Conservation (phyloP, 331 rosid species). For the Spiraea crenata region DNA sequence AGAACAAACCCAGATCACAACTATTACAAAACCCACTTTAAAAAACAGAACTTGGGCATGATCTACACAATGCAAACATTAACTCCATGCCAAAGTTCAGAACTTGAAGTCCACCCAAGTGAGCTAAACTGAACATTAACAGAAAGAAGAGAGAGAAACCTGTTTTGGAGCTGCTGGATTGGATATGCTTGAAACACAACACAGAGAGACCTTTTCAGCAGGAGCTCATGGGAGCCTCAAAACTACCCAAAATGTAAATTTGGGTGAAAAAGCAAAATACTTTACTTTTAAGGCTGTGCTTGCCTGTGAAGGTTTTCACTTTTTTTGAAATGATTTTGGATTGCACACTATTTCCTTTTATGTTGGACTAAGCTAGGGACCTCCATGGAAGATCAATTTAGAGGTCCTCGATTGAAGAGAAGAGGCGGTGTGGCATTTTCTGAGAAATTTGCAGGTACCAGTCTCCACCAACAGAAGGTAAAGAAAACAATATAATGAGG, state of each 20-base stretch:
- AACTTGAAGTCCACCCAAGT: conserved; percentile 16
- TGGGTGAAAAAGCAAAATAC: conserved; percentile 17
- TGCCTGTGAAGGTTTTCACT: conserved; percentile 19
- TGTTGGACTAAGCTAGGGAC: conserved; percentile 22
- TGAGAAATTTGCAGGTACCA: conserved; percentile 43
- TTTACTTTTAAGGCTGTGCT: conserved; percentile 24
- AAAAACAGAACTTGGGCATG: conserved; percentile 29
- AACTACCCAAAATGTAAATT: conserved; percentile 30
- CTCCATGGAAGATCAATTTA: conserved; percentile 44
- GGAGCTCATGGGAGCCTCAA: conserved; percentile 32
- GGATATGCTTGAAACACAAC: conserved; percentile 29
- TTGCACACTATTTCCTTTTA: conserved; percentile 14
- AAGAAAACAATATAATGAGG: conserved; percentile 4
- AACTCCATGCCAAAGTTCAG: neutral
- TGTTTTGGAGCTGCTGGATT: conserved; percentile 26
- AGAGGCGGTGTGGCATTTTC: conserved; percentile 69
- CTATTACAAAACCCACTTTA: conserved; percentile 1
- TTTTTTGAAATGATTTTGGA: conserved; percentile 30
- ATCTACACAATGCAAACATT: conserved; percentile 31
- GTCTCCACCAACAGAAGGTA: conserved; percentile 31
- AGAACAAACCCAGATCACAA: conserved; percentile 30
- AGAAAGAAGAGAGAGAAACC: conserved; percentile 46
- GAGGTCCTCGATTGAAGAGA: conserved; percentile 88
- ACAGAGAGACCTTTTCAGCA: conserved; percentile 29
- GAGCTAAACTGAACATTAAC: conserved; percentile 30